Percentiles rank a stretch among this genome's conserved stretches.
Conservation (phyloP, 768 basidiomycete species). For the Suillus americanus region DNA sequence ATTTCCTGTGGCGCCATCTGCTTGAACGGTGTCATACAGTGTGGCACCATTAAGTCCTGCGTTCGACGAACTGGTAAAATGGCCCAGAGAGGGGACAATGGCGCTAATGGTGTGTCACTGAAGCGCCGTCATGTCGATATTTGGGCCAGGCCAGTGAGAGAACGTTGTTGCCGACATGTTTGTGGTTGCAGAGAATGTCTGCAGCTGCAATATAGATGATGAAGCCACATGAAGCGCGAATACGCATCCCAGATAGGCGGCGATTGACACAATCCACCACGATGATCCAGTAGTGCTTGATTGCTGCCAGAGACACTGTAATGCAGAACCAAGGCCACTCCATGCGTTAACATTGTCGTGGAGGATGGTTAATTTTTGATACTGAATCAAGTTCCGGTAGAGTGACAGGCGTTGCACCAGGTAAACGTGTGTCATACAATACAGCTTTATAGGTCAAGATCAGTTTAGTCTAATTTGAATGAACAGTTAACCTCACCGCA, state of each 20-base stretch:
- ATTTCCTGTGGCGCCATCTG: conserved; percentile 4
- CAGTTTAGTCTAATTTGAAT: not conserved
- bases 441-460: conserved; percentile 11
- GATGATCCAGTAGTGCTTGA: not conserved
- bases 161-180: not conserved
- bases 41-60: conserved; percentile 5
- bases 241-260: conserved; percentile 5
- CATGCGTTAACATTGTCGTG: conserved; percentile 8
- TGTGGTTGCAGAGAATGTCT: conserved; percentile 2
- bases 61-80: not conserved
- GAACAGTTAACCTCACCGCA: not conserved
- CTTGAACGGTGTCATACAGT: conserved; percentile 9
- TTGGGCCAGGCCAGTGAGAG: not conserved
- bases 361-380: conserved; percentile 4
- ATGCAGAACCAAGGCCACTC: conserved; percentile 7
- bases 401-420: conserved; percentile 15
- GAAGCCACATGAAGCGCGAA: conserved; percentile 9
- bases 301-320: conserved; percentile 9
- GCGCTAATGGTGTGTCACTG: not conserved
- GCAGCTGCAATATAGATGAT: conserved; percentile 10
- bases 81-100: conserved; percentile 2
- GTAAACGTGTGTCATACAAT: conserved; percentile 10
- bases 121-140: not conserved
- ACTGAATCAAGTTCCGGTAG: conserved; percentile 3
- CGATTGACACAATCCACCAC: not conserved